phyloP scores from a whole-genome alignment of 805 yeast genomes.

The Sungouiozyma ichnusensis region DNA sequence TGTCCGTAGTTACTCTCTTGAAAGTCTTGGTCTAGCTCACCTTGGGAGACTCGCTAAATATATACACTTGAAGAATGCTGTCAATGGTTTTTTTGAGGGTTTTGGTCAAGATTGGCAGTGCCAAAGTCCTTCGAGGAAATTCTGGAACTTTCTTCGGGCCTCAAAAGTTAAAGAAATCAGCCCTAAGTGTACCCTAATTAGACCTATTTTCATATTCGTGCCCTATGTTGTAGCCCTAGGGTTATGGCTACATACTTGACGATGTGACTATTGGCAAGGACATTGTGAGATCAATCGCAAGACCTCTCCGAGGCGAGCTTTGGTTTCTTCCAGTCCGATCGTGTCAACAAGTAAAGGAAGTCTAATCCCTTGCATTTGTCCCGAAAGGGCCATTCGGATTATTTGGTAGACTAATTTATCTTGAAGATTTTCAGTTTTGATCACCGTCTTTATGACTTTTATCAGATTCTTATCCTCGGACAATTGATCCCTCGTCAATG shows the following conservation, averaged over 20 bases:
- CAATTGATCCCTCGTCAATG: conserved; percentile 22
- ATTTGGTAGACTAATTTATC: background rate
- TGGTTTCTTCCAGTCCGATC: background rate
- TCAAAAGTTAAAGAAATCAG: background rate
- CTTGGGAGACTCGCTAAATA: too few relatives aligned
- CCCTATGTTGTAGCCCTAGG: background rate
- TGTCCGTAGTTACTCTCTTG: too few relatives aligned
- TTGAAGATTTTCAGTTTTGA: background rate
- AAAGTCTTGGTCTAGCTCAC: too few relatives aligned
- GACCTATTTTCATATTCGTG: background rate
- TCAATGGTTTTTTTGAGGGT: too few relatives aligned
- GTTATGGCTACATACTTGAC: too few relatives aligned
- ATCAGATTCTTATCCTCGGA: background rate
- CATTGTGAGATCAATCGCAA: too few relatives aligned
- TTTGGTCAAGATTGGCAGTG: too few relatives aligned
- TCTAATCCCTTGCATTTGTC: background rate
- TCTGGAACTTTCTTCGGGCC: background rate
- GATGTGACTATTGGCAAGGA: too few relatives aligned
- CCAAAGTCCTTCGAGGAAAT: background rate
- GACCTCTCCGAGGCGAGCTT: background rate
- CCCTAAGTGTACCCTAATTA: background rate
- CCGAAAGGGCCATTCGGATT: background rate
- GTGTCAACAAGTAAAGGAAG: background rate
- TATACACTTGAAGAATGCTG: too few relatives aligned
- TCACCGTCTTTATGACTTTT: background rate